A percentile compares a stretch with the other conserved stretches of the same genome.
These are phyloP conservation scores for Boletus sp. DNA, from an alignment of 768 basidiomycete genomes.

Conservation along the genomic window DNA sequence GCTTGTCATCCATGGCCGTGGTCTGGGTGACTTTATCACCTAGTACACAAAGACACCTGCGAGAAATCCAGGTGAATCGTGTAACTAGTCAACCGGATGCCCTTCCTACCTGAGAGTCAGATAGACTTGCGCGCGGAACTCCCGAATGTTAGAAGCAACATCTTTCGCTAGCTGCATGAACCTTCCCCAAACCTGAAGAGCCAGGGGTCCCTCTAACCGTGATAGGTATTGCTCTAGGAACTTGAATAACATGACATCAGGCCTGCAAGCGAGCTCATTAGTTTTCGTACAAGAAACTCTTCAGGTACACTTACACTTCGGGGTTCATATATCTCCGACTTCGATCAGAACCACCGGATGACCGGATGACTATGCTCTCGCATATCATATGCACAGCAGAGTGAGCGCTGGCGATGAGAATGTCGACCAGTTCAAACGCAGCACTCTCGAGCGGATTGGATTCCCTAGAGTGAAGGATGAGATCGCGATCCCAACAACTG, in stretches of 20 bases:
- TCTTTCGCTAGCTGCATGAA: constrained; percentile 79
- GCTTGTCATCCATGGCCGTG: constrained; percentile 84
- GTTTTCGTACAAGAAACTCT: background rate
- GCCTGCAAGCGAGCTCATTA: constrained; percentile 41
- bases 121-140: constrained; percentile 70
- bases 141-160: constrained; percentile 56
- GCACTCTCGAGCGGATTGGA: constrained; percentile 42
- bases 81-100: background rate
- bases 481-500: constrained; percentile 73
- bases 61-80: constrained; percentile 5
- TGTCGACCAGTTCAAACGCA: constrained; percentile 80
- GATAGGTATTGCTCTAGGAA: constrained; percentile 86
- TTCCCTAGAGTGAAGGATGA: constrained; percentile 42
- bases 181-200: constrained; percentile 87
- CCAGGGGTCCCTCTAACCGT: constrained; percentile 85
- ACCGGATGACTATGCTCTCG: constrained; percentile 69
- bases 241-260: constrained; percentile 68
- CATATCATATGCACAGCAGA: constrained; percentile 85
- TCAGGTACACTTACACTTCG: constrained; percentile 52
- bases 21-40: constrained; percentile 87
- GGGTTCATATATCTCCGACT: constrained; percentile 59
- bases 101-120: constrained; percentile 61
- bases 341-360: constrained; percentile 54
- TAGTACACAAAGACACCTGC: constrained; percentile 71
- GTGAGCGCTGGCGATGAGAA: constrained; percentile 80